A percentile compares a stretch with the other conserved stretches of the same genome.
Evolutionary conservation across 495 filamentous ascomycete genomes (phyloP).

Genomic region (Tetracladium marchalianum): DNA sequence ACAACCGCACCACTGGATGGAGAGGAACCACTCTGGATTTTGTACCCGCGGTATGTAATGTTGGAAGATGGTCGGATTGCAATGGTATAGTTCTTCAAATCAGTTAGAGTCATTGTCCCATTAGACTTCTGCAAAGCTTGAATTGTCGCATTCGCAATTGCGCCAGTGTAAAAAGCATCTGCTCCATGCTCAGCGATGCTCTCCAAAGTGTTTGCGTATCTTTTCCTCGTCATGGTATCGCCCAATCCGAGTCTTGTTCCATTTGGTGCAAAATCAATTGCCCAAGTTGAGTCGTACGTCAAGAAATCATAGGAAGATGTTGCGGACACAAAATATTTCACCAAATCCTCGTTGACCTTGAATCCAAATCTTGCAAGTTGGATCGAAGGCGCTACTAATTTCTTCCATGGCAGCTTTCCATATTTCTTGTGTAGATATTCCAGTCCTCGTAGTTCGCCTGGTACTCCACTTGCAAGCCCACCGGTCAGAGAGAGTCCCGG

Average conservation of each 20-base stretch:
- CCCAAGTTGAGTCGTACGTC: conserved; percentile 64
- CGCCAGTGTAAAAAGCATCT: conserved; percentile 67
- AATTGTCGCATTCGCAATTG: conserved; percentile 57
- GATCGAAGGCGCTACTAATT: conserved; percentile 60
- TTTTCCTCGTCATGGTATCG: conserved; percentile 67
- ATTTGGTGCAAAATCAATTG: conserved; percentile 80
- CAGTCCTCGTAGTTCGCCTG: conserved; percentile 73
- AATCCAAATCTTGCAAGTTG: conserved; percentile 67
- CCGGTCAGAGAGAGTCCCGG: conserved; percentile 34
- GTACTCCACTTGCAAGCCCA: conserved; percentile 68
- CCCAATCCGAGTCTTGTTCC: conserved; percentile 52
- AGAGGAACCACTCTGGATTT: conserved; percentile 56
- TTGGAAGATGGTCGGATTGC: conserved; percentile 47
- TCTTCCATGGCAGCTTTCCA: conserved; percentile 57
- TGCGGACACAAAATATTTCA: conserved; percentile 51
- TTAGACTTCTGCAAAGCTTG: conserved; percentile 49
- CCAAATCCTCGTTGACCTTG: conserved; percentile 49
- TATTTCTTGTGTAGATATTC: conserved; percentile 68
- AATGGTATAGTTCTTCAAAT: conserved; percentile 62
- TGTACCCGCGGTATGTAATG: conserved; percentile 65
- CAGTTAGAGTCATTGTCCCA: conserved; percentile 75
- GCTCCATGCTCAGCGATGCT: conserved; percentile 61
- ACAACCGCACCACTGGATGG: conserved; percentile 70
- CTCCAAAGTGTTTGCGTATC: conserved; percentile 66
- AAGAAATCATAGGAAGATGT: conserved; percentile 47